Percentiles rank a stretch among this genome's conserved stretches.
Conservation (phyloP, 495 filamentous ascomycete species). For the Xylaria longipes region DNA sequence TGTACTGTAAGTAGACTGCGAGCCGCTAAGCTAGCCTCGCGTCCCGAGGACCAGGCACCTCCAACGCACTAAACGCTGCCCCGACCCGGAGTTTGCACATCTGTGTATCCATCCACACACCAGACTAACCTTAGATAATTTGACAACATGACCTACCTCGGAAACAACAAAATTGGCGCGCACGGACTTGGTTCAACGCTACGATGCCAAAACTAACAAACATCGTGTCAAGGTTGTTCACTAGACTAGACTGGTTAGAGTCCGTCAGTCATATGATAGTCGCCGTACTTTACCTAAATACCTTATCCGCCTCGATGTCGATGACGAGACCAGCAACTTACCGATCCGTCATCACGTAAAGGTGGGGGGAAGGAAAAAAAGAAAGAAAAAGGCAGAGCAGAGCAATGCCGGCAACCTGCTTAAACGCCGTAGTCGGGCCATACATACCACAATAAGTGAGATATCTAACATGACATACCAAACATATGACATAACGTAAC, state of each 20-base stretch:
- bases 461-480: background rate
- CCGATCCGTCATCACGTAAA: background rate
- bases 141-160: background rate
- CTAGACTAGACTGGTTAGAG: background rate
- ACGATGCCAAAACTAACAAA: background rate
- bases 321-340: background rate
- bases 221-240: background rate
- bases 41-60: slow-evolving; percentile 18
- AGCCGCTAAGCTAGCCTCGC: background rate
- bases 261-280: background rate
- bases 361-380: background rate
- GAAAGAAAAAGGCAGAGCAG: background rate
- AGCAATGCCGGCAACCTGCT: background rate
- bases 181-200: background rate
- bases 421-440: background rate
- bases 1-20: background rate
- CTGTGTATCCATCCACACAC: background rate
- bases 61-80: background rate
- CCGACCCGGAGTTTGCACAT: slow-evolving; percentile 1
- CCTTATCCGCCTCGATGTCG: background rate
- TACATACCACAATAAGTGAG: background rate
- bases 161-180: background rate
- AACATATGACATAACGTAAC: background rate
- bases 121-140: background rate
- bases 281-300: background rate